Percentiles rank a stretch among this genome's conserved stretches.
Conservation (phyloP, 768 basidiomycete species). For the Cystofilobasidium ferigula region DNA sequence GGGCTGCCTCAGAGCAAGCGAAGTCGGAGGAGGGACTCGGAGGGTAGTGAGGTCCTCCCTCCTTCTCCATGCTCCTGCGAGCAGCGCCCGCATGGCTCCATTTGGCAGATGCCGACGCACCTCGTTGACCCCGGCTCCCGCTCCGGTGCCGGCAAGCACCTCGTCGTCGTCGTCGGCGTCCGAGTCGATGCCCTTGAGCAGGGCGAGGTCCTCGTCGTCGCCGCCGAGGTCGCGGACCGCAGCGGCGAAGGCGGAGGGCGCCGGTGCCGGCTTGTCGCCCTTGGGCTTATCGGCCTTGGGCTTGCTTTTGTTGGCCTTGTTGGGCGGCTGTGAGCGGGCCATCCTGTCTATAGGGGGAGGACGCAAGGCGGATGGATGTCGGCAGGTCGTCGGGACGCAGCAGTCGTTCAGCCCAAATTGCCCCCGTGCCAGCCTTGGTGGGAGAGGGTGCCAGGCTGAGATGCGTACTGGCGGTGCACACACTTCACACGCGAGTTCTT, state of each 20-base stretch:
- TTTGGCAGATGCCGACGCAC: conserved; percentile 12
- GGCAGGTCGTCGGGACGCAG: too few relatives aligned
- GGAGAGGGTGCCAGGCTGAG: too few relatives aligned
- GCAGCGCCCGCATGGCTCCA: not conserved
- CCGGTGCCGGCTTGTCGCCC: not conserved
- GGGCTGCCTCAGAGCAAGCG: too few relatives aligned
- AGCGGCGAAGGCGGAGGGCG: conserved; percentile 23
- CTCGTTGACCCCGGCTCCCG: conserved; percentile 47
- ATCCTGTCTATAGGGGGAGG: conserved; percentile 3
- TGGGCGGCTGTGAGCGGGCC: conserved; percentile 7
- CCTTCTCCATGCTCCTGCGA: too few relatives aligned
- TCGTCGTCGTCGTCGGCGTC: conserved; percentile 36
- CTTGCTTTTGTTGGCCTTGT: conserved; percentile 9
- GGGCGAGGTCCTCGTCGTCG: conserved; percentile 44
- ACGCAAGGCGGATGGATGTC: not conserved
- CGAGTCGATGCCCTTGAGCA: conserved; percentile 42
- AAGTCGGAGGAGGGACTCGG: too few relatives aligned
- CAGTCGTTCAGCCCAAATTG: too few relatives aligned
- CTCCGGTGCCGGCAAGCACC: conserved; percentile 41
- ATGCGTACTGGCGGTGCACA: too few relatives aligned
- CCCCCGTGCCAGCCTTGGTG: too few relatives aligned
- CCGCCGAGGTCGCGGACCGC: conserved; percentile 45
- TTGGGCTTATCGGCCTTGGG: not conserved
- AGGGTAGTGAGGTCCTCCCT: too few relatives aligned
- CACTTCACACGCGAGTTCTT: too few relatives aligned